Evolutionary conservation across 768 basidiomycete species (phyloP), one percentile per base, ranked within the genome.

Genomic region (Pholiota conissans): DNA sequence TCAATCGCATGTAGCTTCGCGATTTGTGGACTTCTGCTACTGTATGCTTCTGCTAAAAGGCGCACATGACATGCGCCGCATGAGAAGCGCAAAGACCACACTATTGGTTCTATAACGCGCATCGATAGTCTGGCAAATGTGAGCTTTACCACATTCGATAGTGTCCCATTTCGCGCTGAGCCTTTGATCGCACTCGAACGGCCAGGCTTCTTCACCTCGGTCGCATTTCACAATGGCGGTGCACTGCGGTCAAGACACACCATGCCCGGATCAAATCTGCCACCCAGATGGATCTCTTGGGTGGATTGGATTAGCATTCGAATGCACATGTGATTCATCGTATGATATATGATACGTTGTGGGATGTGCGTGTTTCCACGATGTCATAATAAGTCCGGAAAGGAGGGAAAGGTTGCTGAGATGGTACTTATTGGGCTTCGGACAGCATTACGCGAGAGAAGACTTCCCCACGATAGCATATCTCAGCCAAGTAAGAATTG

Each of bases 381-480:
- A 65, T 62, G 56, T 62, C 63, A 59, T 55, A 58, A 58, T 46
- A 62, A 56, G 39, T 58, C 56, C 61, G 58, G 58, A 52, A 52
- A 48, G 56, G 57, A 49, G 47, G 42, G 45, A 26, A 49, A 49
- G 30, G 8, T 8, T 10, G 42, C 10, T 45, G 2, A 9, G 18
- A 3, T 22, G 37, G 37, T 39, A 32, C 13, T 32, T 13, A 32
- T n/a, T n/a, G n/a, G n/a, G n/a, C n/a, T n/a, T n/a, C n/a, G 48
- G 52, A 52, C 34, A 49, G 28, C 56, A 50, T 53, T 57, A 40
- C 55, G 60, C 55, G 47, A 50, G 56, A 51, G 56, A 51, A 57
- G 39, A 14, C 35, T 55, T 56, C 58, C 59, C 59, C 57, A 57
- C 58, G 55, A 60, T 57, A 10, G 3, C 10, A 20, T 40, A 45